These are phyloP conservation scores for Sarcomyxa edulis DNA, from an alignment of 768 basidiomycete genomes.

Conservation along the genomic window DNA sequence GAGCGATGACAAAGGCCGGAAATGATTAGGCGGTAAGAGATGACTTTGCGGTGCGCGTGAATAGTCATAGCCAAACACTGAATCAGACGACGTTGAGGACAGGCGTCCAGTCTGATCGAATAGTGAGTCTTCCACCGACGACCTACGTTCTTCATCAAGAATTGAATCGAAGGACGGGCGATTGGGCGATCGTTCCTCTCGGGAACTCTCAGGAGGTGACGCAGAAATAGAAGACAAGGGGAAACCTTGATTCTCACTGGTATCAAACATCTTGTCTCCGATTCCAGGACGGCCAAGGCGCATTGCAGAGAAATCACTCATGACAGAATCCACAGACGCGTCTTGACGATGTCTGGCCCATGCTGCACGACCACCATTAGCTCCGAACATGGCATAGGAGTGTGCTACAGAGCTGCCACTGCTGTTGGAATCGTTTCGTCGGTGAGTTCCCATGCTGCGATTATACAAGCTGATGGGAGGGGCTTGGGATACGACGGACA, in stretches of 20 bases:
- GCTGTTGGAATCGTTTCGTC: constrained; percentile 52
- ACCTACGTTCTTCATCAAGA: constrained; percentile 44
- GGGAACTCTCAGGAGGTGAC: constrained; percentile 49
- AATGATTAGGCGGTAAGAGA: constrained; percentile 42
- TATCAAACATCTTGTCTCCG: constrained; percentile 87
- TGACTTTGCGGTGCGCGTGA: constrained; percentile 25
- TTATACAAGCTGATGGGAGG: constrained; percentile 75
- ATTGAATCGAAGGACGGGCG: constrained; percentile 60
- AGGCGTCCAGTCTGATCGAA: constrained; percentile 59
- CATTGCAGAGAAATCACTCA: constrained; percentile 56
- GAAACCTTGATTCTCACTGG: constrained; percentile 39
- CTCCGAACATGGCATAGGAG: constrained; percentile 49
- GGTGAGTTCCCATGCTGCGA: constrained; percentile 47
- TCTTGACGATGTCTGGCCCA: constrained; percentile 59
- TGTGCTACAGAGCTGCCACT: constrained; percentile 56
- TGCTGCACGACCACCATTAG: constrained; percentile 47
- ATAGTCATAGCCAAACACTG: constrained; percentile 54
- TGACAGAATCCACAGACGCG: constrained; percentile 56
- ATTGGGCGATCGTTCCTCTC: constrained; percentile 17
- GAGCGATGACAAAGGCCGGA: constrained; percentile 60
- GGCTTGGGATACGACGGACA: constrained; percentile 46
- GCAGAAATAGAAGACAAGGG: constrained; percentile 61
- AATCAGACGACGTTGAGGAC: constrained; percentile 49
- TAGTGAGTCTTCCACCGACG: constrained; percentile 44
- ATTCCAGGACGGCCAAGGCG: constrained; percentile 66